phyloP scores from a whole-genome alignment of 176 grass and related monocot species.

The Chrysopogon serrulatus region DNA sequence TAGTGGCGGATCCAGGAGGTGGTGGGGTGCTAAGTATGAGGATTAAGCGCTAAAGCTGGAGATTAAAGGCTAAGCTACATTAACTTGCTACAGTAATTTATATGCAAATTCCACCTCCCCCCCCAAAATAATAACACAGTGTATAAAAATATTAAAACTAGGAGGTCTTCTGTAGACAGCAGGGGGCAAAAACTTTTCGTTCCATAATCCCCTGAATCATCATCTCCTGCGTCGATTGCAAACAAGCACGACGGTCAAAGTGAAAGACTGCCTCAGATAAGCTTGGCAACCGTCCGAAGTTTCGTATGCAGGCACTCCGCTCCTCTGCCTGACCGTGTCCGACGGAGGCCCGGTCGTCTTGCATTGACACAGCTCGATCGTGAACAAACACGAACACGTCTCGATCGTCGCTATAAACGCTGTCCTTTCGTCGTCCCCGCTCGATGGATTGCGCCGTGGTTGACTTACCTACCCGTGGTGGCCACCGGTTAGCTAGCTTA shows the following conservation, averaged over 20 bases:
- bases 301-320: background rate
- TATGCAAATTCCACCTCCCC: too few relatives aligned
- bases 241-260: background rate
- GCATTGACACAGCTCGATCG: background rate
- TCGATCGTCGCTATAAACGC: background rate
- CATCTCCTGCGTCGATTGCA: background rate
- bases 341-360: background rate
- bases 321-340: conserved; percentile 23
- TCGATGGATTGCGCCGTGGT: background rate
- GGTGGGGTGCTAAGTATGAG: too few relatives aligned
- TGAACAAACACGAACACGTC: background rate
- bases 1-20: too few relatives aligned
- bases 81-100: too few relatives aligned
- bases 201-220: too few relatives aligned
- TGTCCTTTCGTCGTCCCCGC: too few relatives aligned
- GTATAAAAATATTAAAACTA: too few relatives aligned
- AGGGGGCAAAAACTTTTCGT: too few relatives aligned
- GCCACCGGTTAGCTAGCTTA: background rate
- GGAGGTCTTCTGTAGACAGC: too few relatives aligned
- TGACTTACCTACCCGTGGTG: background rate
- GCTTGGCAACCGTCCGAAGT: background rate
- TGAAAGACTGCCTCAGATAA: background rate
- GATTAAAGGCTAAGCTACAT: too few relatives aligned
- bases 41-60: too few relatives aligned
- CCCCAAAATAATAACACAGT: too few relatives aligned